A percentile compares a stretch with the other conserved stretches of the same genome.
phyloP scores from a whole-genome alignment of 73 alveolate species.

The Uronychia binucleata region DNA sequence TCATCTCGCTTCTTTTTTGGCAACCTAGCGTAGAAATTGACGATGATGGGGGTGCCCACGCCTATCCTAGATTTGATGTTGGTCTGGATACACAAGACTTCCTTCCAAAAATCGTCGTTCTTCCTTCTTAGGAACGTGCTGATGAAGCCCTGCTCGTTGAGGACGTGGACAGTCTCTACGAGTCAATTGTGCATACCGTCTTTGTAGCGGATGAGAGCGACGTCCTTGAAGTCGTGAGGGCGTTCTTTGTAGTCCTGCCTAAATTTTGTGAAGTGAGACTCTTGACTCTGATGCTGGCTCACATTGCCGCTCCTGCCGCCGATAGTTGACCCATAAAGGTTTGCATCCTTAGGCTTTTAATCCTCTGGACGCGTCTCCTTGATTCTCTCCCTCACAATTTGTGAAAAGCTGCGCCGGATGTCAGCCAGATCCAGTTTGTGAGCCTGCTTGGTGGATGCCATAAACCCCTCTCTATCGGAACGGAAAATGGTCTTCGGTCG shows the following conservation, averaged over 20 bases:
- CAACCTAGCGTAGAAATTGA: neutral
- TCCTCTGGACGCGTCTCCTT: slow-evolving; percentile 11
- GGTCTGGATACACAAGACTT: slow-evolving; percentile 13
- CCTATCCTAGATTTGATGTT: slow-evolving; percentile 30
- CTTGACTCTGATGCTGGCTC: neutral
- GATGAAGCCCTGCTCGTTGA: slow-evolving; percentile 8
- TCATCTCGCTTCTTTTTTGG: neutral
- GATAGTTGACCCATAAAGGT: too few species aligned
- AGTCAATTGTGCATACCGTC: neutral
- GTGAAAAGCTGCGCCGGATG: neutral
- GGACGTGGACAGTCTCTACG: neutral
- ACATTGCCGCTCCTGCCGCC: neutral
- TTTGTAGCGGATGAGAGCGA: slow-evolving; percentile 47
- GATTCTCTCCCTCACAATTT: neutral
- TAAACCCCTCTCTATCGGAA: slow-evolving; percentile 34
- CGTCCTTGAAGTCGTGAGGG: slow-evolving; percentile 40
- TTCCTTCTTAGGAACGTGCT: neutral
- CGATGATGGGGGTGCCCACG: neutral
- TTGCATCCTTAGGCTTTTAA: too few species aligned
- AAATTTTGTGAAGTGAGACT: neutral
- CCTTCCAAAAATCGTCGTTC: slow-evolving; percentile 27
- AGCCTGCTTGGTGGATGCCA: neutral
- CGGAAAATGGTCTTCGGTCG: slow-evolving; percentile 5
- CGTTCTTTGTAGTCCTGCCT: too few species aligned
- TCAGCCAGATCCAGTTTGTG: neutral